Evolutionary conservation across 1,284 basidiomycete species (phyloP).

Genomic region (Apiotrichum gracile): DNA sequence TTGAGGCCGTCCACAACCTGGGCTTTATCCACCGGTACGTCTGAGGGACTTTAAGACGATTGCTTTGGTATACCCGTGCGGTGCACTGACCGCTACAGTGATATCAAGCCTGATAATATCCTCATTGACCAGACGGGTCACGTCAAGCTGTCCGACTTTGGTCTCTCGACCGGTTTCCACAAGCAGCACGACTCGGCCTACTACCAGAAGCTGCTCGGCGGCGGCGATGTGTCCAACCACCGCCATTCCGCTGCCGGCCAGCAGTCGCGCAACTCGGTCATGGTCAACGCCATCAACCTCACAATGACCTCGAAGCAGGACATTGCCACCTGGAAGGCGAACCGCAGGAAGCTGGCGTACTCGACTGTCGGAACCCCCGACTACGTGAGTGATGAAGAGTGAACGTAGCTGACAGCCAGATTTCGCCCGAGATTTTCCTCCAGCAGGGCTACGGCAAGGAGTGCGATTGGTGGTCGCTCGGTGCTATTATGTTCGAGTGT

Average conservation of each 20-base stretch:
- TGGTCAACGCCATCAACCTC: constrained; percentile 90
- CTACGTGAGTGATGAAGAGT: constrained; percentile 53
- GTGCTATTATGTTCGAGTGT: constrained; percentile 98
- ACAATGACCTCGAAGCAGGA: constrained; percentile 89
- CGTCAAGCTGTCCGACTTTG: constrained; percentile 93
- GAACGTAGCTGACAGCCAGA: constrained; percentile 44
- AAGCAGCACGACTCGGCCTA: constrained; percentile 91
- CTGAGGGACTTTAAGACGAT: no score
- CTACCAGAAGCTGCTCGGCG: constrained; percentile 67
- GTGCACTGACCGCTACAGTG: constrained; percentile 52
- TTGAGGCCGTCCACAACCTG: constrained; percentile 95
- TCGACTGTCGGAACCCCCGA: constrained; percentile 98
- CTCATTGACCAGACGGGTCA: constrained; percentile 90
- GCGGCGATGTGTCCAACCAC: constrained; percentile 34
- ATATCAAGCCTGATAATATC: constrained; percentile 97
- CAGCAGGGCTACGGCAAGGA: constrained; percentile 97
- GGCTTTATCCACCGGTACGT: constrained; percentile 95
- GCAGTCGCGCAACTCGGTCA: constrained; percentile 75
- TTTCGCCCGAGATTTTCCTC: constrained; percentile 96
- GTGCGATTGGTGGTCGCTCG: constrained; percentile 96
- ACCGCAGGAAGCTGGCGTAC: constrained; percentile 92
- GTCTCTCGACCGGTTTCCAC: constrained; percentile 89
- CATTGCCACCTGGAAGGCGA: constrained; percentile 98
- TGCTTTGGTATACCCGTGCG: background rate
- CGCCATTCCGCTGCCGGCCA: constrained; percentile 19